phyloP scores from a whole-genome alignment of 192 early-diverging fungal species.

The Allomyces macrogynus region DNA sequence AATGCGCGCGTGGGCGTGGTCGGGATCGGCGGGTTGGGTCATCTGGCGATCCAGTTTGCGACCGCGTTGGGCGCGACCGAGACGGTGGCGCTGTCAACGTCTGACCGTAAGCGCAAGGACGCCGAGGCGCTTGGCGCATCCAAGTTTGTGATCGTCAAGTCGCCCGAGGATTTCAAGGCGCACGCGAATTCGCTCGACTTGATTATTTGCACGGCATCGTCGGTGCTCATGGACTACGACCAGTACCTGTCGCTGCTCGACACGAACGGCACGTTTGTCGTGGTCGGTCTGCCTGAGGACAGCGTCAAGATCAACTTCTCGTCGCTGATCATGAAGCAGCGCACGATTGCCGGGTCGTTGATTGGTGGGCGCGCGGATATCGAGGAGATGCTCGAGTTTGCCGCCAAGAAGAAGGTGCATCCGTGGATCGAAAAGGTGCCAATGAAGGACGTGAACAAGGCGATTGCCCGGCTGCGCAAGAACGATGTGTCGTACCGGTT shows the following conservation, averaged over 20 bases:
- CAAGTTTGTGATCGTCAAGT: slow-evolving; percentile 2
- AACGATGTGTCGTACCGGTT: slow-evolving; percentile 43
- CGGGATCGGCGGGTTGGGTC: slow-evolving; percentile 62
- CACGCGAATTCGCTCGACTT: slow-evolving; percentile 14
- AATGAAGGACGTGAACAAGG: slow-evolving; percentile 35
- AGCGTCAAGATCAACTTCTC: slow-evolving; percentile 17
- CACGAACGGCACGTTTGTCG: slow-evolving; percentile 33
- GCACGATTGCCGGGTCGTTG: slow-evolving; percentile 36
- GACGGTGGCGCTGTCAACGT: not conserved
- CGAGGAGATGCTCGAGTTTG: slow-evolving; percentile 44
- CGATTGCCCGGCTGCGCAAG: slow-evolving; percentile 26
- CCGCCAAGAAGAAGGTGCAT: slow-evolving; percentile 39
- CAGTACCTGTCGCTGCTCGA: slow-evolving; percentile 25
- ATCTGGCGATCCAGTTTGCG: slow-evolving; percentile 21
- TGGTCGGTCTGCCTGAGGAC: slow-evolving; percentile 42
- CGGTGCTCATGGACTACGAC: slow-evolving; percentile 21
- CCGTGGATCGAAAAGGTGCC: slow-evolving; percentile 43
- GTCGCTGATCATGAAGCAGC: slow-evolving; percentile 17
- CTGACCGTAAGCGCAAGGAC: not conserved
- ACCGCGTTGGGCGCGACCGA: not conserved
- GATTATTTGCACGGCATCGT: slow-evolving; percentile 15
- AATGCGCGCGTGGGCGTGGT: slow-evolving; percentile 48
- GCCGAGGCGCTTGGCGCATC: not conserved
- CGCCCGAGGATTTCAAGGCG: slow-evolving; percentile 9
- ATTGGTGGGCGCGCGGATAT: slow-evolving; percentile 38